Base-by-base conservation (phyloP, 2,329 filamentous ascomycete species). In the Apiospora sp. region DNA sequence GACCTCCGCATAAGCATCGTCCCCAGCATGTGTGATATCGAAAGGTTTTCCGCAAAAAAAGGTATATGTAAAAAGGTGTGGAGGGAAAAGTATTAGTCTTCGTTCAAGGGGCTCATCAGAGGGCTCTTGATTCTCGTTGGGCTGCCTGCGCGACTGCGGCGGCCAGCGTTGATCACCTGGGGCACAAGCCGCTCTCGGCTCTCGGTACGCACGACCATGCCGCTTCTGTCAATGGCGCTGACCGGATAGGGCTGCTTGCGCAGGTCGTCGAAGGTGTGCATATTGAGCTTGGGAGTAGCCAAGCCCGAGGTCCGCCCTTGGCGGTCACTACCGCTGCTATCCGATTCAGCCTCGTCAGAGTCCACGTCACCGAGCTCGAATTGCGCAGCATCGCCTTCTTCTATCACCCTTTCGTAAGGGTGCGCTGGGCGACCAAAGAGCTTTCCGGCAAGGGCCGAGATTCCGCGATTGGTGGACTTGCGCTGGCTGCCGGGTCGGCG, bases 331-430 rank as follows among this genome's bases (percentile, higher is more conserved):
- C 72, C 73, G 74, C 87, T 90, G 74, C 87, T 87, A 78, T 93
- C 91, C 76, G 87, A 85, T 0, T 92, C 90, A 72, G 91, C 90
- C 68, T 92, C 89, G 70, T 91, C 88, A 1, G 90, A 91, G 43
- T 91, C 89, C 12, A 90, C 83, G 22, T 91, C 91, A 41, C 89
- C 90, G 1, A 98, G 88, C 80, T 98, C 95, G 79, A 97, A 96
- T 58, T 94, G 92, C 71, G 89, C 85, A 14, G 85, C 84, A n/a
- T 90, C 89, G 16, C 93, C 95, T 76, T 95, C 93, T 83, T 98
- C 95, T 70, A 97, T 84, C 3, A 98, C 92, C 43, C 94, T 91
- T 80, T 98, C 95, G 79, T 98, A 98, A 3, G 88, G 85, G 10
- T 86, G 80, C 0, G 84, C 83, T 69, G 81, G 83, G 6, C 89